Evolutionary conservation across 805 yeast genomes (phyloP).

Genomic region (Yamadazyma endophytica): DNA sequence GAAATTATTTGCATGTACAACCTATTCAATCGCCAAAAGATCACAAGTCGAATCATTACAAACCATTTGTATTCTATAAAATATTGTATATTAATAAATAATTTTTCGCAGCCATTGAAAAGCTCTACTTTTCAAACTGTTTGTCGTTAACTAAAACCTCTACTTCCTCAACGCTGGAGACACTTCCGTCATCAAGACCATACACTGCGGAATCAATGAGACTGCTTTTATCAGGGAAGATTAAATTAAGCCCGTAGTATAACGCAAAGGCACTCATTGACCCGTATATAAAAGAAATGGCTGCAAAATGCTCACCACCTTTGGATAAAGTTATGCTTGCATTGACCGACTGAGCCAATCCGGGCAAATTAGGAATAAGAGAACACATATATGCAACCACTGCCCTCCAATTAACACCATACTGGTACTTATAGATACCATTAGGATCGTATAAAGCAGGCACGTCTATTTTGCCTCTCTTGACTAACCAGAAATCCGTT

Average conservation of each 20-base stretch:
- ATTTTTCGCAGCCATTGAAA: too few species aligned
- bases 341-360: conserved; percentile 10
- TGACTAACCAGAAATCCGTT: conserved; percentile 10
- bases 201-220: conserved; percentile 5
- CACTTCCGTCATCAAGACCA: conserved; percentile 1
- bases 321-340: conserved; percentile 4
- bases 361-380: conserved; percentile 13
- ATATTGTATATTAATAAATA: too few species aligned
- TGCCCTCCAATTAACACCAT: conserved; percentile 12
- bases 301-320: conserved; percentile 7
- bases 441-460: conserved; percentile 21
- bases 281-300: conserved; percentile 9
- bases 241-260: conserved; percentile 5
- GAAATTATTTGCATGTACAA: too few species aligned
- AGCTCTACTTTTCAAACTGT: background rate
- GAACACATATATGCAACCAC: conserved; percentile 16
- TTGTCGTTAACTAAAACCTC: background rate
- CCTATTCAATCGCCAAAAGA: too few species aligned
- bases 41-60: too few species aligned
- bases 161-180: background rate
- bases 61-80: too few species aligned
- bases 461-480: conserved; percentile 21
- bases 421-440: conserved; percentile 26
- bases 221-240: conserved; percentile 8
- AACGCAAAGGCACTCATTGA: conserved; percentile 7